Evolutionary conservation across 1,284 basidiomycete genomes (phyloP), one percentile per base, ranked within the genome.

Genomic region (Inonotus hispidus): DNA sequence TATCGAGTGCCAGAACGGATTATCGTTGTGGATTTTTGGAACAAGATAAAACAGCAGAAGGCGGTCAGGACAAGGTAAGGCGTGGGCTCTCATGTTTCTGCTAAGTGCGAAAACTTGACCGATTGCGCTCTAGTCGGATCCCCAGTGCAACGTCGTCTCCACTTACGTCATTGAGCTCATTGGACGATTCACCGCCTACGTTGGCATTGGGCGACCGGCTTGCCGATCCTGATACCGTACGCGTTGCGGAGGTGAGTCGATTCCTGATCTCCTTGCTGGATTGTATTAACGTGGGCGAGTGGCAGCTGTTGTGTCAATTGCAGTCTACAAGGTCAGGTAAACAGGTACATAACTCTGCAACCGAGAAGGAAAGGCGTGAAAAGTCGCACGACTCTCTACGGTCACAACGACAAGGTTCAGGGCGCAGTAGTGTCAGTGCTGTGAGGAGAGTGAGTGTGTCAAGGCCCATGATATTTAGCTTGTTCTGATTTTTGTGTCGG

Each of bases 1-100:
- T 98, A 95, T 74, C 82, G 94, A 65, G 87, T 99, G n/a, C 96
- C 96, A 1, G 97, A 99, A 72, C 84, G 87, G 65, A 82, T 95
- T 53, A 91, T 99, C 65, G 82, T 92, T 57, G 81, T 98, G 54
- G 96, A 98, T 71, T 99, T 99, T 69, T 99, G 96, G 95, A 87
- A 85, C 62, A 95, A 91, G 73, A 75, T 93, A 62, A 80, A 82
- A 66, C 80, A 75, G 64, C 71, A 71, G 37, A 75, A 75, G 41
- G 68, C 71, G 56, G 72, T 74, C 53, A 68, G 71, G 45, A 72
- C 72, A 58, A 75, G 70, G 85, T 85, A 66, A 68, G 77, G 69
- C 46, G 58, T 25, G 11, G 13, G 35, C n/a, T 23, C 23, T 35
- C 13, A 27, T 23, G 27, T 29, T 43, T 21, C 23, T 45, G n/a